Evolutionary conservation across 2,329 filamentous ascomycete genomes (phyloP).

Genomic region (Aureobasidium leucospermi): DNA sequence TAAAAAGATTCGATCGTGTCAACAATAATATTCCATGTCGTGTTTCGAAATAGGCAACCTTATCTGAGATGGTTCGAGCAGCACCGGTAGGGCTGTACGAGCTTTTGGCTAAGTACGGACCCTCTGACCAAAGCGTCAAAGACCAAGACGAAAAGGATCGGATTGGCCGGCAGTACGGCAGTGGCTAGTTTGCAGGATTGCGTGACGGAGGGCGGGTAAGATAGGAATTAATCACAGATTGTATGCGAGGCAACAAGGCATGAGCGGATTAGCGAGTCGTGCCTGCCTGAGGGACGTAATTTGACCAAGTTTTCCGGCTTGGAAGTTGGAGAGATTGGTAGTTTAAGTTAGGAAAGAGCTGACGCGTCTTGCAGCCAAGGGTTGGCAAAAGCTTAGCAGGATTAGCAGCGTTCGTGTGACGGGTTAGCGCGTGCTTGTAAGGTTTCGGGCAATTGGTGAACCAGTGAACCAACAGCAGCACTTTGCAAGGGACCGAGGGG

Average conservation of each 20-base stretch:
- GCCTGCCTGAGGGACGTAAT: neutral
- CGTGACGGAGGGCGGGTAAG: neutral
- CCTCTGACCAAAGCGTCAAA: neutral
- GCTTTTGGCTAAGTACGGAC: neutral
- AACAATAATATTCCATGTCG: neutral
- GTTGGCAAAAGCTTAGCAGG: neutral
- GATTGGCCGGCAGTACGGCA: neutral
- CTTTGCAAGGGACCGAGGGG: neutral
- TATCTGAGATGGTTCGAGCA: neutral
- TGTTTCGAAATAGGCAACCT: neutral
- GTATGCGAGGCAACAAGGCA: constrained; percentile 3
- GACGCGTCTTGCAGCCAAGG: neutral
- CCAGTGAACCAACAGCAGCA: neutral
- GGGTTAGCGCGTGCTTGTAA: neutral
- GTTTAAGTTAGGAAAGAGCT: neutral
- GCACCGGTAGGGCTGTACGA: neutral
- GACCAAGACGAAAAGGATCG: neutral
- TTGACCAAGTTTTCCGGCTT: neutral
- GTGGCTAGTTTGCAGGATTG: neutral
- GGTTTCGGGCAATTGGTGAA: neutral
- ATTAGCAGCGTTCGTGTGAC: neutral
- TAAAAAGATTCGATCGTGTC: too few relatives aligned
- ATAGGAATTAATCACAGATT: neutral
- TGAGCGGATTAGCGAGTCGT: neutral
- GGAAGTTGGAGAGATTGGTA: neutral